Evolutionary conservation across 129 eudicot species (phyloP).

Genomic region (Erigeron canadensis): DNA sequence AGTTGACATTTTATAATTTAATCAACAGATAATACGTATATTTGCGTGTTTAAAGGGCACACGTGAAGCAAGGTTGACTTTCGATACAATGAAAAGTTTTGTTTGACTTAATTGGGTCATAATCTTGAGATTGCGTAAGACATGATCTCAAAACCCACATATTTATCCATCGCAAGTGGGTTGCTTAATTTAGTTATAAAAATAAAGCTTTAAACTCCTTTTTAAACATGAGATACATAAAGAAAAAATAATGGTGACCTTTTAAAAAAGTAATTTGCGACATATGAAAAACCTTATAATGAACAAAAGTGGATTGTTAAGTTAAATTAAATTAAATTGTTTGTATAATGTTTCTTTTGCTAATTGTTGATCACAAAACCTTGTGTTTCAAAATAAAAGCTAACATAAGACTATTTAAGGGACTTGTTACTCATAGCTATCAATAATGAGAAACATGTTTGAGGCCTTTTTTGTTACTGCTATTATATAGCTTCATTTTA

Average conservation of each 20-base stretch:
- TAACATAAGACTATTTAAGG: too few relatives aligned
- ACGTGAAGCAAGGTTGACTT: slow-evolving; percentile 34
- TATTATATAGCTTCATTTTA: too few relatives aligned
- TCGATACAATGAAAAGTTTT: slow-evolving; percentile 11
- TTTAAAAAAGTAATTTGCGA: background rate
- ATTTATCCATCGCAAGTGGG: slow-evolving; percentile 19
- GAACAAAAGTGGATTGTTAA: too few relatives aligned
- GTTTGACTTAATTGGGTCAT: slow-evolving; percentile 28
- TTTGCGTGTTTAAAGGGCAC: slow-evolving; percentile 25
- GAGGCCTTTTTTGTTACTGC: too few relatives aligned
- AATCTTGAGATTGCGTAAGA: slow-evolving; percentile 38
- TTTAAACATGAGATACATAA: background rate
- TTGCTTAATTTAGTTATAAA: background rate
- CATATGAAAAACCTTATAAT: background rate
- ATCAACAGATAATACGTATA: background rate
- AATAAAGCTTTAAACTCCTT: slow-evolving; percentile 16
- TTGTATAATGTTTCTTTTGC: too few relatives aligned
- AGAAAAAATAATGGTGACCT: background rate
- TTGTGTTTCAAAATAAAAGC: too few relatives aligned
- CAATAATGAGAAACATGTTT: too few relatives aligned
- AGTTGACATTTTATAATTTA: too few relatives aligned
- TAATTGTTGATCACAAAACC: too few relatives aligned
- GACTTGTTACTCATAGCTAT: too few relatives aligned
- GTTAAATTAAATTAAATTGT: too few relatives aligned
- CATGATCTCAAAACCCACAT: slow-evolving; percentile 41